Conservation (phyloP, 2,329 filamentous ascomycete genomes). For the Calonectria hawksworthii region DNA sequence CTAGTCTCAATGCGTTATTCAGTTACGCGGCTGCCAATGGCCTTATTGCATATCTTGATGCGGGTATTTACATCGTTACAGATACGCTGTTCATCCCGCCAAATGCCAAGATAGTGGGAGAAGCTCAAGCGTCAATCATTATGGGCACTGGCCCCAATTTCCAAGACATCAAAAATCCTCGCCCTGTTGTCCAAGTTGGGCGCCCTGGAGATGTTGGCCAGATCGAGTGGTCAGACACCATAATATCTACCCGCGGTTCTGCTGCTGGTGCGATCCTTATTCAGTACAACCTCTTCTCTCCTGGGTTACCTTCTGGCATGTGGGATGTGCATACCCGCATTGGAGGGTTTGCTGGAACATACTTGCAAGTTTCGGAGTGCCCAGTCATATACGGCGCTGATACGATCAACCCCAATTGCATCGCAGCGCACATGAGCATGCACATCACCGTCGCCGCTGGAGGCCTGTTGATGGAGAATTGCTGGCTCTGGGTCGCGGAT, state of each 20-base stretch:
- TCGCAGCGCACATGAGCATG: conserved; percentile 59
- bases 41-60: conserved; percentile 72
- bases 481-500: conserved; percentile 64
- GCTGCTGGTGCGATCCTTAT: conserved; percentile 78
- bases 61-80: conserved; percentile 72
- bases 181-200: conserved; percentile 78
- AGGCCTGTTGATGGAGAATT: conserved; percentile 59
- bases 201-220: conserved; percentile 71
- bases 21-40: conserved; percentile 64
- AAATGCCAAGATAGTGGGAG: conserved; percentile 70
- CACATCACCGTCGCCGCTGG: conserved; percentile 56
- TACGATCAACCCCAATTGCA: conserved; percentile 50
- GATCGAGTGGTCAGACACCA: conserved; percentile 80
- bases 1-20: conserved; percentile 70
- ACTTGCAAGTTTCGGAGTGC: conserved; percentile 77
- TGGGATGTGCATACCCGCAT: conserved; percentile 87
- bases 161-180: conserved; percentile 68
- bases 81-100: conserved; percentile 65
- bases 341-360: conserved; percentile 78
- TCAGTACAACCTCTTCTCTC: conserved; percentile 77
- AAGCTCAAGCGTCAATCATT: conserved; percentile 66
- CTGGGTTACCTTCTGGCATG: conserved; percentile 63
- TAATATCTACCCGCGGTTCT: conserved; percentile 77
- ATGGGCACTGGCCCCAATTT: conserved; percentile 71
- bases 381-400: conserved; percentile 61